Conservation (phyloP, 768 basidiomycete genomes). For the Sporobolomyces roseus region DNA sequence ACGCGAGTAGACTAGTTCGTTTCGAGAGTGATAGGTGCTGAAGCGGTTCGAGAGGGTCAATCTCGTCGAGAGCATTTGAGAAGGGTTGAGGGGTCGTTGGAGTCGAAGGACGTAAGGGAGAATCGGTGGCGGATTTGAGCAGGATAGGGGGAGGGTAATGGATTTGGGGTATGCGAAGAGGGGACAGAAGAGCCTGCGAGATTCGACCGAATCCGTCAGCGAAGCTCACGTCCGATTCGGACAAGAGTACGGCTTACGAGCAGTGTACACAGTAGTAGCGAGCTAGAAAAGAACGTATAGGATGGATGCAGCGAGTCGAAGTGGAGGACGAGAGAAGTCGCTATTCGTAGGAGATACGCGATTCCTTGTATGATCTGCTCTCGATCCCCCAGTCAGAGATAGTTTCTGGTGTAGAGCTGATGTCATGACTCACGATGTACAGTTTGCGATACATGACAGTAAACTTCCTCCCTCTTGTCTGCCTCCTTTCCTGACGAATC, state of each 20-base stretch:
- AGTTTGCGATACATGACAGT: background rate
- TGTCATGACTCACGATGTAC: slow-evolving; percentile 7
- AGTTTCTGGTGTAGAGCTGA: no score
- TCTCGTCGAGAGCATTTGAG: background rate
- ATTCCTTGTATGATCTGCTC: no score
- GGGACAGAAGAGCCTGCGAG: slow-evolving; percentile 18
- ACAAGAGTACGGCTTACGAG: background rate
- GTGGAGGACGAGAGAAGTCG: no score
- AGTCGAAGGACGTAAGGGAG: background rate
- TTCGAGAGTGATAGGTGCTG: slow-evolving; percentile 27
- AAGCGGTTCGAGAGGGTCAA: slow-evolving; percentile 31
- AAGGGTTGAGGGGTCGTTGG: background rate
- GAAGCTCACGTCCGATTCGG: no score
- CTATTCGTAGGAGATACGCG: no score
- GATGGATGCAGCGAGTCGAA: no score
- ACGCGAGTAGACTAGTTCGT: background rate
- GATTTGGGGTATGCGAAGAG: slow-evolving; percentile 5
- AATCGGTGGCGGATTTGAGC: background rate
- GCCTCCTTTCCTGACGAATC: background rate
- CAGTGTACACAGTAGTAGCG: no score
- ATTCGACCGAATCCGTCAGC: background rate
- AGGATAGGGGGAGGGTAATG: slow-evolving; percentile 3
- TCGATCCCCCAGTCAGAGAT: no score
- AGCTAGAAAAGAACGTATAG: no score
- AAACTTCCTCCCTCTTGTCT: background rate